Conservation (phyloP, 176 grass and related monocot genomes). For the Alloteropsis semialata region DNA sequence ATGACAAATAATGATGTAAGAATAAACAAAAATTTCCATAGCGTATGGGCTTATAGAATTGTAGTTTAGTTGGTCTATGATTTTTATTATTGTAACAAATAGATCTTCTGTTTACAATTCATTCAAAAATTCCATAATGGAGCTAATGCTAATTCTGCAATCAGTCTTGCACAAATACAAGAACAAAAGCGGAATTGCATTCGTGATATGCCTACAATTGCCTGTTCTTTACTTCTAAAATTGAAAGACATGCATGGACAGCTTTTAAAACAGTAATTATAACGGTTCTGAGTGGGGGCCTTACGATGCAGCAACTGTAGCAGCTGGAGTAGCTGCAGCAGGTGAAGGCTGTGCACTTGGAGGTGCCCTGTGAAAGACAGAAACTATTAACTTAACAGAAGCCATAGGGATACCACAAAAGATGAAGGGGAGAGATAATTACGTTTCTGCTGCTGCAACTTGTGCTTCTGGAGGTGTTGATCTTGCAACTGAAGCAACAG, state of each 20-base stretch:
- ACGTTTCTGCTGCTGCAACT: slow-evolving; percentile 48
- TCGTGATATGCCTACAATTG: not conserved
- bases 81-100: not conserved
- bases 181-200: not conserved
- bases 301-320: slow-evolving; percentile 57
- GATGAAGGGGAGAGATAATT: slow-evolving; percentile 24
- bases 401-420: slow-evolving; percentile 4
- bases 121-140: not conserved
- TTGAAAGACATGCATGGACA: not conserved
- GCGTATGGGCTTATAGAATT: not conserved
- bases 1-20: not conserved
- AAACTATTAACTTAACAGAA: slow-evolving; percentile 12
- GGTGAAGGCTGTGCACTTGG: slow-evolving; percentile 27
- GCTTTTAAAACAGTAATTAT: not conserved
- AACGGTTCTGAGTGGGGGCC: slow-evolving; percentile 9
- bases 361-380: slow-evolving; percentile 41
- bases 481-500: slow-evolving; percentile 48
- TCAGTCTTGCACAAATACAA: not conserved
- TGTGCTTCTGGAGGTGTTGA: slow-evolving; percentile 49
- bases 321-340: slow-evolving; percentile 43
- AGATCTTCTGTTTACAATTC: not conserved
- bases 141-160: not conserved
- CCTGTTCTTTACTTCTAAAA: not conserved
- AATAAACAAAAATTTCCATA: not conserved
- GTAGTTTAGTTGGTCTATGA: not conserved